A percentile compares a stretch with the other conserved stretches of the same genome.
phyloP scores from a whole-genome alignment of 2,329 filamentous ascomycete genomes.

The Claviceps sp. region DNA sequence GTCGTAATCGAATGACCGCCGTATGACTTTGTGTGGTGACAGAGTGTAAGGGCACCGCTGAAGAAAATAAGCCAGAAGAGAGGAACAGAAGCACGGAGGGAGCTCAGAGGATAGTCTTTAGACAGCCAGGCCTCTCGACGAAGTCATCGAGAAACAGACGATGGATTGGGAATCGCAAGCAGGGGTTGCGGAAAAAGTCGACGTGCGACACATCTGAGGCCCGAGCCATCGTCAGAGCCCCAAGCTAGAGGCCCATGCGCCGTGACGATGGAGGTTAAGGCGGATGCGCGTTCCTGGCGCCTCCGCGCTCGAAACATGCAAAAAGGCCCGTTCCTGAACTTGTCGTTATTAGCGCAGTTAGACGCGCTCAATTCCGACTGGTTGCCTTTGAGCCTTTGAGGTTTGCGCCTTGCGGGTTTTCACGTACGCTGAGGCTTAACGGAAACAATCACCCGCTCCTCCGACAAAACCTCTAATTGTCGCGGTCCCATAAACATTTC shows the following conservation, averaged over 20 bases:
- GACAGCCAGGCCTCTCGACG: background rate
- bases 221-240: constrained; percentile 11
- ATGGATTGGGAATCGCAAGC: constrained; percentile 6
- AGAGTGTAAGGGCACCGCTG: background rate
- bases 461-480: background rate
- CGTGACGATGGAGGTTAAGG: background rate
- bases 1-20: background rate
- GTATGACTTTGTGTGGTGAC: background rate
- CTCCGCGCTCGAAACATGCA: background rate
- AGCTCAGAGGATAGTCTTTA: background rate
- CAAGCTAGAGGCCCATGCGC: constrained; percentile 3
- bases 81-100: background rate
- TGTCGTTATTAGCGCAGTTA: background rate
- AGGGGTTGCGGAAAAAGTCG: constrained; percentile 19
- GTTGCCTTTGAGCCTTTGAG: background rate
- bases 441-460: background rate
- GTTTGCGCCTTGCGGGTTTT: background rate
- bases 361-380: background rate
- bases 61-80: constrained; percentile 6
- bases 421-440: background rate
- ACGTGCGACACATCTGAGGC: constrained; percentile 36
- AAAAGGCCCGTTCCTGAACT: background rate
- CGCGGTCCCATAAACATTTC: background rate
- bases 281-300: no score
- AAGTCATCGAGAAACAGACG: background rate